phyloP scores from a whole-genome alignment of 768 basidiomycete species.

The Lactarius evosmus region DNA sequence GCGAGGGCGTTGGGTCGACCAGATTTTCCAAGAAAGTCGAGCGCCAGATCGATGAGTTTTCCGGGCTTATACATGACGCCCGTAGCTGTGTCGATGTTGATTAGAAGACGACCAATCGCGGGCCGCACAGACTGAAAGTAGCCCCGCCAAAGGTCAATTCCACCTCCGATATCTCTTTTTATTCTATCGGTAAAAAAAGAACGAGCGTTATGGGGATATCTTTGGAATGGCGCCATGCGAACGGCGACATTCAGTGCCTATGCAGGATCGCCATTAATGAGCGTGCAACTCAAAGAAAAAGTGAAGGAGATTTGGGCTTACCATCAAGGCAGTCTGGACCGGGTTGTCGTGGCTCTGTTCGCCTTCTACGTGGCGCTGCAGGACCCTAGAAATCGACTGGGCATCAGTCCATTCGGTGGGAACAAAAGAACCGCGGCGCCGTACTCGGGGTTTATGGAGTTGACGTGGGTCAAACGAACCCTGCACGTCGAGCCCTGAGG shows the following conservation, averaged over 20 bases:
- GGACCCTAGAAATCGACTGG: slow-evolving; percentile 42
- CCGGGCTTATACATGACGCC: slow-evolving; percentile 74
- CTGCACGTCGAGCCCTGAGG: slow-evolving; percentile 56
- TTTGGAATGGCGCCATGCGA: slow-evolving; percentile 66
- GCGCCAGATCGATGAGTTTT: slow-evolving; percentile 51
- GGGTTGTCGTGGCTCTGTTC: slow-evolving; percentile 66
- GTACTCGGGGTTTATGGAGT: slow-evolving; percentile 83
- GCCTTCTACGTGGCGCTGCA: slow-evolving; percentile 60
- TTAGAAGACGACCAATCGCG: slow-evolving; percentile 53
- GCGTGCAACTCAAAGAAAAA: not conserved
- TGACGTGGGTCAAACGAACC: slow-evolving; percentile 59
- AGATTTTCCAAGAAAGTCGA: slow-evolving; percentile 47
- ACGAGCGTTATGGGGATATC: slow-evolving; percentile 65
- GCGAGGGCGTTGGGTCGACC: slow-evolving; percentile 37
- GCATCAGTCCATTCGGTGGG: slow-evolving; percentile 29
- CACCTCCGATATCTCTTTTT: slow-evolving; percentile 50
- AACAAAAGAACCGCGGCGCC: slow-evolving; percentile 31
- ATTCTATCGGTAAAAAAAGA: slow-evolving; percentile 70
- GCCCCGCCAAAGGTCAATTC: slow-evolving; percentile 72
- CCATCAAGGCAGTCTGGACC: slow-evolving; percentile 65
- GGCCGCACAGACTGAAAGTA: slow-evolving; percentile 80
- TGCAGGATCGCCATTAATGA: not conserved
- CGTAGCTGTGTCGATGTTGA: slow-evolving; percentile 76
- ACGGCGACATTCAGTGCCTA: slow-evolving; percentile 73
- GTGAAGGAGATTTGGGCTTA: slow-evolving; percentile 30